A percentile compares a stretch with the other conserved stretches of the same genome.
Conservation (phyloP, 164 flowering plant genomes). For the Paratinospora sagittata region DNA sequence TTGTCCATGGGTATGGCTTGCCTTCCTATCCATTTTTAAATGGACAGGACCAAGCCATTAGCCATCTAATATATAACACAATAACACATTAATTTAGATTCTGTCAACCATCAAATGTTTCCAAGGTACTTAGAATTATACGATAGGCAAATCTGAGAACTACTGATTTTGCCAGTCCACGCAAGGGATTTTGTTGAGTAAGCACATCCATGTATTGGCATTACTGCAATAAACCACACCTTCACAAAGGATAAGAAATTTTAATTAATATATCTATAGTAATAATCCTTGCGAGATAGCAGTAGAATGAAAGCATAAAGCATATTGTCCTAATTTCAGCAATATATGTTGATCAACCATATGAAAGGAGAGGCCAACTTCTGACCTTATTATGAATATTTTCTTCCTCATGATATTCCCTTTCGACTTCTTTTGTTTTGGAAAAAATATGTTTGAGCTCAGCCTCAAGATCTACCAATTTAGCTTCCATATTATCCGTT, state of each 20-base stretch:
- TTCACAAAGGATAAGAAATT: background rate
- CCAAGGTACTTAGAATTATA: background rate
- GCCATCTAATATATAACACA: background rate
- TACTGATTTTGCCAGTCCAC: background rate
- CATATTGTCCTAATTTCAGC: no score
- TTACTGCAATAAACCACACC: background rate
- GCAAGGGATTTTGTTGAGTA: background rate
- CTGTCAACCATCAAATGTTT: background rate
- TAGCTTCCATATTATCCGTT: slow-evolving; percentile 13
- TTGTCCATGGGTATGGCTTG: background rate
- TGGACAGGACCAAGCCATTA: background rate
- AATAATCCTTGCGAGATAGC: background rate
- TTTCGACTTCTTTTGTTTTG: slow-evolving; percentile 36
- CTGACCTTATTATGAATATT: slow-evolving; percentile 42
- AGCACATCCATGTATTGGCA: background rate
- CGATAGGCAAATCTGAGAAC: background rate
- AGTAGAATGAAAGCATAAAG: background rate
- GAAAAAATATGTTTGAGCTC: slow-evolving; percentile 30
- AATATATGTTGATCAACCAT: background rate
- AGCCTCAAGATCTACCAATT: slow-evolving; percentile 30
- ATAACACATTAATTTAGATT: background rate
- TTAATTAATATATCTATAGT: background rate
- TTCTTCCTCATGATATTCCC: slow-evolving; percentile 35
- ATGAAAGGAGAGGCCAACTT: background rate
- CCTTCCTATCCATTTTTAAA: background rate